Conservation (phyloP, 2,329 filamentous ascomycete species). For the Cladophialophora carrionii region DNA sequence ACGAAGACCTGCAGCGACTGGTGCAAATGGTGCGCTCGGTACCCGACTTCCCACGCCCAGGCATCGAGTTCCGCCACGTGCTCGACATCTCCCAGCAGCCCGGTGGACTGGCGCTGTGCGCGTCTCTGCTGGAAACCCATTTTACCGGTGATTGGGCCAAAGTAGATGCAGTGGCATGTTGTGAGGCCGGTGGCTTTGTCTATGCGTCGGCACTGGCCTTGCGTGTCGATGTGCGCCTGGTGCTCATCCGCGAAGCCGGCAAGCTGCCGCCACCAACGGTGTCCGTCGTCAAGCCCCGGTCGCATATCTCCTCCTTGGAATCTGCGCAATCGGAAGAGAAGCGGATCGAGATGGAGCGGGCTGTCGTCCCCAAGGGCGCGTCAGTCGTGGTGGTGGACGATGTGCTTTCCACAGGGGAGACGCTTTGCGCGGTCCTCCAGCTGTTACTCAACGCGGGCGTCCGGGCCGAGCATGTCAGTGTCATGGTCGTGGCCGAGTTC, state of each 20-base stretch:
- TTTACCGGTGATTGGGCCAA: conserved; percentile 55
- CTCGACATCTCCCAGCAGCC: conserved; percentile 59
- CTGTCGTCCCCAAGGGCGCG: conserved; percentile 47
- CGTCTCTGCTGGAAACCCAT: conserved; percentile 53
- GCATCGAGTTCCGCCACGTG: conserved; percentile 62
- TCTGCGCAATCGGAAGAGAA: conserved; percentile 39
- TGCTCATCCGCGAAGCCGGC: conserved; percentile 58
- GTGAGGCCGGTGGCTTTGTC: conserved; percentile 62
- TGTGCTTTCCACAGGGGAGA: conserved; percentile 61
- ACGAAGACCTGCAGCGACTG: conserved; percentile 54
- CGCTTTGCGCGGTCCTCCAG: conserved; percentile 57
- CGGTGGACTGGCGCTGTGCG: conserved; percentile 57
- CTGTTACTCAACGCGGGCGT: conserved; percentile 54
- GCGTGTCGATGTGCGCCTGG: conserved; percentile 50
- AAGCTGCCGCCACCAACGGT: conserved; percentile 63
- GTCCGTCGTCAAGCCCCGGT: conserved; percentile 53
- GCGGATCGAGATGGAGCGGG: conserved; percentile 56
- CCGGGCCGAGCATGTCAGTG: conserved; percentile 46
- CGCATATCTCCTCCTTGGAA: conserved; percentile 58
- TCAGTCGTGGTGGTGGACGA: conserved; percentile 64
- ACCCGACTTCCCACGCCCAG: conserved; percentile 56
- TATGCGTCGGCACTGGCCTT: conserved; percentile 58
- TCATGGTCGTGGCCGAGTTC: conserved; percentile 64
- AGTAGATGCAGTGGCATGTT: conserved; percentile 54
- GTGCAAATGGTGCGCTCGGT: conserved; percentile 55